A percentile compares a stretch with the other conserved stretches of the same genome.
Evolutionary conservation across 169 alveolate species (phyloP).

Genomic region (Plasmodium relictum): DNA sequence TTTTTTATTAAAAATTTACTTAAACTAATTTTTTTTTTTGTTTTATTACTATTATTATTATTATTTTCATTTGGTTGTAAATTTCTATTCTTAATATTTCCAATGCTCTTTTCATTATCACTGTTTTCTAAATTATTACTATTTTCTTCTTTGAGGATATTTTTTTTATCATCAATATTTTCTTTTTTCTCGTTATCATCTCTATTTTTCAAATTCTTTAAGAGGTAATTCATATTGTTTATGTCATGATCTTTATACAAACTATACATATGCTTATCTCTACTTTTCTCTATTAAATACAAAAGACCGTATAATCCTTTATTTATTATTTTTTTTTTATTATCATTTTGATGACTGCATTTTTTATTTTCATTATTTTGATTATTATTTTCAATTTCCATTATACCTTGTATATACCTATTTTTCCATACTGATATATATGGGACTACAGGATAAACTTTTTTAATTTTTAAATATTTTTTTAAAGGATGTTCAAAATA

Average conservation of each 20-base stretch:
- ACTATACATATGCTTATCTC: conserved; percentile 65
- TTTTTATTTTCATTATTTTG: conserved; percentile 1
- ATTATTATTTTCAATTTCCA: conserved; percentile 50
- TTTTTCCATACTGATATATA: conserved; percentile 34
- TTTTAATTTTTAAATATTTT: conserved; percentile 34
- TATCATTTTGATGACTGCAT: not conserved
- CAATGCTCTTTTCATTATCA: not conserved
- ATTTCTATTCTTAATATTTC: not conserved
- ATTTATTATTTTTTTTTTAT: not conserved
- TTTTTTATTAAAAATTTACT: conserved; percentile 66
- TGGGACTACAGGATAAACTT: conserved; percentile 59
- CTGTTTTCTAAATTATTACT: not conserved
- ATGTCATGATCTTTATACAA: conserved; percentile 22
- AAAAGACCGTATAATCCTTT: conserved; percentile 15
- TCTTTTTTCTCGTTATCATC: not conserved
- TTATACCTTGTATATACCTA: conserved; percentile 64
- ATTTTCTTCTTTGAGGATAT: not conserved
- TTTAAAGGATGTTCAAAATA: conserved; percentile 47
- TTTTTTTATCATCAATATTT: not conserved
- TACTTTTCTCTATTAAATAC: conserved; percentile 49
- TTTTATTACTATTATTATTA: not conserved
- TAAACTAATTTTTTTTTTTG: conserved; percentile 40
- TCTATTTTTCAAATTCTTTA: not conserved
- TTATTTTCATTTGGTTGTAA: not conserved
- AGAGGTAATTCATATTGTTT: not conserved